Evolutionary conservation across 495 filamentous ascomycete species (phyloP), one percentile per base, ranked within the genome.

Genomic region (Bombardia bombarda): DNA sequence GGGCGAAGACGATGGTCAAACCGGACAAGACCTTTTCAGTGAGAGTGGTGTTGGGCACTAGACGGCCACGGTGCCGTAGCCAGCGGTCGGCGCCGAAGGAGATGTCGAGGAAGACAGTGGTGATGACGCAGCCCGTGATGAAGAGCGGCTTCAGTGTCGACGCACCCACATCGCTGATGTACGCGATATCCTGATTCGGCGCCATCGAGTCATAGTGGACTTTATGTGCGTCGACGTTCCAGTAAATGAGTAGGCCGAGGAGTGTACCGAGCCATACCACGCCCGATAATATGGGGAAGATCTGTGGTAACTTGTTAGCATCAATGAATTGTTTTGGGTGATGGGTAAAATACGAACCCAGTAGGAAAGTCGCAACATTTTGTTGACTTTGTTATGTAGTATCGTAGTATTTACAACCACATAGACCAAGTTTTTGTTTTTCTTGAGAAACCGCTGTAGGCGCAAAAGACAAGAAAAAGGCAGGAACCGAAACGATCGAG

Each of bases 51-150:
- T 90, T 93, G 42, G 73, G 77, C 10, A 79, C 78, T 28, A 93
- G 62, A 3, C 83, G 79, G 1, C 84, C 86, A 2, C 66, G 69
- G 60, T 93, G 86, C 14, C 88, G 83, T 30, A 94, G 73, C 75
- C 81, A 87, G 34, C 88, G 76, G 72, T 95, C 92, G 20, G 82
- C 62, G 22, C 81, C 62, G 47, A 98, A 87, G 9, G 84, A 78
- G 20, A 90, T 63, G 68, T 95, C 86, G 44, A 98, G 78, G 47
- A 87, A 83, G 25, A 95, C 68, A 40, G 88, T 86, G 14, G 86
- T 90, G 16, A 95, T 68, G 9, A 73, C 67, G 63, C 80, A 82
- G 42, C 88, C 88, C 9, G 80, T 69, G 45, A 98, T 78, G 69
- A 98, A 98, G 2, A 97, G 69, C 0, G 92, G 92, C 48, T 95